Evolutionary conservation across 768 basidiomycete species (phyloP).

Genomic region (Pisolithus marmoratus): DNA sequence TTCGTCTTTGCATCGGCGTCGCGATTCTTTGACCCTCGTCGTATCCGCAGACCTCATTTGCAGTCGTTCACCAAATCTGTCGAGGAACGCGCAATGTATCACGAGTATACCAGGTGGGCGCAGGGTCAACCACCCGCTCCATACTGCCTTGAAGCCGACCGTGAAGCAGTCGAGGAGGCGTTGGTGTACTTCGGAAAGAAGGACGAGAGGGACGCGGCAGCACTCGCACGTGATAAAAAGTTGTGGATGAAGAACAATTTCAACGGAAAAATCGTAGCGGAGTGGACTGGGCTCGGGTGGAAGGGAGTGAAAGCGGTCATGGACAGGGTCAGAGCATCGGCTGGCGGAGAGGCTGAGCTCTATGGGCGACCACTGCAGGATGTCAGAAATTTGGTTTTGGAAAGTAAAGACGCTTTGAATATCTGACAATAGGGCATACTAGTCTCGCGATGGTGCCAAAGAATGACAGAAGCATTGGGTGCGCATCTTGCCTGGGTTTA

Average conservation of each 20-base stretch:
- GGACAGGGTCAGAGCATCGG: constrained; percentile 40
- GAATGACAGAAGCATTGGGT: not conserved
- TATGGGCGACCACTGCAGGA: constrained; percentile 36
- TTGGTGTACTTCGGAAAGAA: constrained; percentile 48
- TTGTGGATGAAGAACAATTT: constrained; percentile 39
- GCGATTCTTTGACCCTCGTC: constrained; percentile 44
- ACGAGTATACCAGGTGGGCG: constrained; percentile 50
- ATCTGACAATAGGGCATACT: constrained; percentile 8
- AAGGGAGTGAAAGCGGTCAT: constrained; percentile 45
- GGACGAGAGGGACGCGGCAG: constrained; percentile 39
- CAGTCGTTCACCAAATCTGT: constrained; percentile 38
- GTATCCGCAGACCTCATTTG: constrained; percentile 31
- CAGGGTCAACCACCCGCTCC: constrained; percentile 16
- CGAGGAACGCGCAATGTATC: constrained; percentile 50
- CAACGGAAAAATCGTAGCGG: constrained; percentile 44
- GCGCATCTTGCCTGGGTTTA: too few species aligned
- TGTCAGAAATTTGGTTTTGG: constrained; percentile 35
- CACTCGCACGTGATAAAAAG: constrained; percentile 20
- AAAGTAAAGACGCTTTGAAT: constrained; percentile 23
- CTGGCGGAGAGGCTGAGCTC: constrained; percentile 44
- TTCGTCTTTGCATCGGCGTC: constrained; percentile 56
- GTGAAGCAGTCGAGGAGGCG: constrained; percentile 37
- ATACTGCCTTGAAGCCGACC: constrained; percentile 8
- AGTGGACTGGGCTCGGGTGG: constrained; percentile 50
- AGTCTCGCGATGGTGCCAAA: not conserved